Conservation (phyloP, 208 protist species). For the Acanthamoeba rhysodes region DNA sequence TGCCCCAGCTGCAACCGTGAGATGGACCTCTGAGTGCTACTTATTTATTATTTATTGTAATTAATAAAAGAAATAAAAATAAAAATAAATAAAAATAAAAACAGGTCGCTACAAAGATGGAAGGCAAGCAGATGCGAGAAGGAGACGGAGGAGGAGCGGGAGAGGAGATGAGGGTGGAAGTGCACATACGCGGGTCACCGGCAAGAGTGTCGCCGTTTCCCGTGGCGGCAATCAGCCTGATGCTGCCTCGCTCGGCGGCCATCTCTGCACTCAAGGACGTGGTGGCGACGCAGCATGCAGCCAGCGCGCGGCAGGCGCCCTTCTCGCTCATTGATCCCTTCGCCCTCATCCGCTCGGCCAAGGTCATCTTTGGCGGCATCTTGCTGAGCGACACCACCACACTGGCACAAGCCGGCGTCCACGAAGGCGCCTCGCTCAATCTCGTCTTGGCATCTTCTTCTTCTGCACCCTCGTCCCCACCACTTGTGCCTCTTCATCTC, state of each 20-base stretch:
- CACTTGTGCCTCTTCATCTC: too few species aligned
- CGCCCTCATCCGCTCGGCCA: neutral
- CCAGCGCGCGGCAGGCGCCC: neutral
- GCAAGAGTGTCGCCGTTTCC: neutral
- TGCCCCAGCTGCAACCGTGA: conserved; percentile 48
- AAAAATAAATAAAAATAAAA: too few species aligned
- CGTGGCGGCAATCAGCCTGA: neutral
- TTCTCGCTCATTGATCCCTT: neutral
- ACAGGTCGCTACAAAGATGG: too few species aligned
- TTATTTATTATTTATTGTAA: too few species aligned
- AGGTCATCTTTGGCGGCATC: neutral
- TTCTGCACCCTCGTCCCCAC: neutral
- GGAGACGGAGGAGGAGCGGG: too few species aligned
- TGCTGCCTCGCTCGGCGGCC: neutral
- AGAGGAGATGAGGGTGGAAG: neutral
- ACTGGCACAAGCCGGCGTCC: neutral
- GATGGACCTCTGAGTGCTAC: neutral
- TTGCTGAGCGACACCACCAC: neutral
- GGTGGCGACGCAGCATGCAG: neutral
- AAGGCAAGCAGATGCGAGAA: too few species aligned
- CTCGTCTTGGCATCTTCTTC: neutral
- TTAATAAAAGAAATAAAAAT: too few species aligned
- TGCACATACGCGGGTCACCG: neutral
- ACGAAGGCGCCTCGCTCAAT: neutral
- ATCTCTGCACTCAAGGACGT: neutral